Conservation (phyloP, 495 filamentous ascomycete species). For the Lindgomyces ingoldianus region DNA sequence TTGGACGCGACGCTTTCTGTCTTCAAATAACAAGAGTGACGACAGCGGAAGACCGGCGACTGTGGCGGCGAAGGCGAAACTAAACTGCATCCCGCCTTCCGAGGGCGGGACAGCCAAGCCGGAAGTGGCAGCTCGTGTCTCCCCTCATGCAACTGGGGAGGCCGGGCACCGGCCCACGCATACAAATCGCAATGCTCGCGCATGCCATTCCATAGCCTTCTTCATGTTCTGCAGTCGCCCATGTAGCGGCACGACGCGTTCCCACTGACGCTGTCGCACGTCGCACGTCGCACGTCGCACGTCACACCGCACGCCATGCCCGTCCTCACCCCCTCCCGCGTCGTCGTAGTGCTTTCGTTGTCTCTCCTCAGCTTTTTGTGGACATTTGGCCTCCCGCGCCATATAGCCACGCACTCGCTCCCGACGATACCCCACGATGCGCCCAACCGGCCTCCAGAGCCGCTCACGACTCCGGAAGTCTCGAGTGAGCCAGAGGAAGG, state of each 20-base stretch:
- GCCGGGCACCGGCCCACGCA: no score
- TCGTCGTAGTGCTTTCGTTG: constrained; percentile 17
- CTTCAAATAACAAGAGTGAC: no score
- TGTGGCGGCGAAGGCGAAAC: no score
- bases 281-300: background rate
- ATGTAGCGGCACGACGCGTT: background rate
- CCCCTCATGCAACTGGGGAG: no score
- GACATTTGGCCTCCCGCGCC: constrained; percentile 28
- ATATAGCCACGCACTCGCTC: constrained; percentile 4
- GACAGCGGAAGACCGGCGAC: no score
- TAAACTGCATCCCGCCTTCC: no score
- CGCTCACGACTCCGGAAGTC: no score
- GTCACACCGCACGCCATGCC: constrained; percentile 23
- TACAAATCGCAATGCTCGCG: no score
- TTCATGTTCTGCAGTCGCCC: no score
- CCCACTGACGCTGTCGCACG: background rate
- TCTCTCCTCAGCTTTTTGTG: constrained; percentile 30
- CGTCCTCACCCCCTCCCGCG: constrained; percentile 24
- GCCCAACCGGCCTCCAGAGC: background rate
- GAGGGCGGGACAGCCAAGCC: background rate
- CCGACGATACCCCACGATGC: constrained; percentile 14
- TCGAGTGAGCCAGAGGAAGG: no score
- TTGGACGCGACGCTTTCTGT: no score
- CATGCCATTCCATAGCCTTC: no score
- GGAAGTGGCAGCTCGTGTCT: background rate